Percentiles rank a stretch among this genome's conserved stretches.
Conservation (phyloP, 202 grass and related monocot genomes). For the Setaria italica region DNA sequence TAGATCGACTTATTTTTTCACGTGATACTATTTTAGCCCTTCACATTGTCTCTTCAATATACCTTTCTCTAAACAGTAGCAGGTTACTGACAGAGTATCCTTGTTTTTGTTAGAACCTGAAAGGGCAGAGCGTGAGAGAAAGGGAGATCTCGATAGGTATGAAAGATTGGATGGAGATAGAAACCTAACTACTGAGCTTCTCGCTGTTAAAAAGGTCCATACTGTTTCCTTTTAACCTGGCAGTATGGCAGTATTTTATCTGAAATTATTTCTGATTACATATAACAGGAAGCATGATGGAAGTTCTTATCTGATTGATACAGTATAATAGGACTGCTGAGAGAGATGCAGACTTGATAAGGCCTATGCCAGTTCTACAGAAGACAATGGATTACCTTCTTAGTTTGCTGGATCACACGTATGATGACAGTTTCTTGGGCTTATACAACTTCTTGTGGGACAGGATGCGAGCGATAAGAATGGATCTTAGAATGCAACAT, state of each 20-base stretch:
- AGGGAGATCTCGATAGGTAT: slow-evolving; percentile 96
- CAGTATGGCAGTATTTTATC: slow-evolving; percentile 40
- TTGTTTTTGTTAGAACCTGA: slow-evolving; percentile 72
- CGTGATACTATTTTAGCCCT: slow-evolving; percentile 22
- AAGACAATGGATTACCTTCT: slow-evolving; percentile 92
- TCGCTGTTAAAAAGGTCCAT: slow-evolving; percentile 92
- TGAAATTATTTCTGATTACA: slow-evolving; percentile 58
- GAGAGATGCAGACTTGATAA: slow-evolving; percentile 86
- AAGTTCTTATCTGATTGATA: slow-evolving; percentile 69
- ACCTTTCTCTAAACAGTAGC: background rate
- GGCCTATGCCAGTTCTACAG: slow-evolving; percentile 90
- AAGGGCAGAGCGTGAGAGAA: slow-evolving; percentile 88
- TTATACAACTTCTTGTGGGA: slow-evolving; percentile 99
- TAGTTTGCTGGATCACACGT: slow-evolving; percentile 79
- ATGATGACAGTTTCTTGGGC: slow-evolving; percentile 78
- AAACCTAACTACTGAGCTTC: slow-evolving; percentile 88
- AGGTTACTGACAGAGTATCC: slow-evolving; percentile 28
- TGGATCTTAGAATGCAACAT: slow-evolving; percentile 99
- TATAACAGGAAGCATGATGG: slow-evolving; percentile 51
- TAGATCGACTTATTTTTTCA: slow-evolving; percentile 22
- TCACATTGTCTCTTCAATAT: slow-evolving; percentile 21
- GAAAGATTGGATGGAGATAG: slow-evolving; percentile 82
- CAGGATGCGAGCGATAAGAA: slow-evolving; percentile 95
- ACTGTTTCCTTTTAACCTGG: slow-evolving; percentile 53
- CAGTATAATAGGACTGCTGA: slow-evolving; percentile 99